phyloP scores from a whole-genome alignment of 441 rosid species.

The Flueggea neowawraea region DNA sequence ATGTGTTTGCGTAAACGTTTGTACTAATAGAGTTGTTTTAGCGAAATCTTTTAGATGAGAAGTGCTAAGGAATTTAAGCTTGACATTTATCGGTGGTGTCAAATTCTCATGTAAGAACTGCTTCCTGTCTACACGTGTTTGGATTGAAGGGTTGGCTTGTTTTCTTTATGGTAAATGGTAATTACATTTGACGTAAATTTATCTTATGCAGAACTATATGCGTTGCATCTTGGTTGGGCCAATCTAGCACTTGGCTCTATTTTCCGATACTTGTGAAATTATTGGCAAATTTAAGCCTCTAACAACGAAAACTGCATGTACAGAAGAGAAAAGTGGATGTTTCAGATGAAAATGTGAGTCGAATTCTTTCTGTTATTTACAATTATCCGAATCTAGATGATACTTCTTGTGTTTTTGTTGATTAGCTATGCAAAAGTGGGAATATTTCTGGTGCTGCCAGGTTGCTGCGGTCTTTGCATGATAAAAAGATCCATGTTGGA shows the following conservation, averaged over 20 bases:
- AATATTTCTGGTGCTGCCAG: slow-evolving; percentile 42
- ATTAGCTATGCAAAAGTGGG: slow-evolving; percentile 45
- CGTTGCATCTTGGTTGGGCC: slow-evolving; percentile 32
- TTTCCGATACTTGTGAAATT: slow-evolving; percentile 14
- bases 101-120: no score
- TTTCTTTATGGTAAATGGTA: neutral
- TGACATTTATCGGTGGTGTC: neutral
- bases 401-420: slow-evolving; percentile 21
- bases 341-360: slow-evolving; percentile 27
- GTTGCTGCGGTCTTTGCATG: slow-evolving; percentile 38
- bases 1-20: no score
- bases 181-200: slow-evolving; percentile 15
- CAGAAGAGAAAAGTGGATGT: slow-evolving; percentile 29
- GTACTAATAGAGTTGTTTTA: no score
- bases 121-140: no score
- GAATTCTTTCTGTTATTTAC: slow-evolving; percentile 22
- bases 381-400: slow-evolving; percentile 23
- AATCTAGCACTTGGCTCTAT: slow-evolving; percentile 25
- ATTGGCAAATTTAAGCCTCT: slow-evolving; percentile 27
- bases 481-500: slow-evolving; percentile 32
- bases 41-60: no score
- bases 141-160: no score
- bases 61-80: no score
- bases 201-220: slow-evolving; percentile 50
- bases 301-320: slow-evolving; percentile 24